These are phyloP conservation scores for Leccinellum luteum DNA, from an alignment of 768 basidiomycete genomes.

Conservation along the genomic window DNA sequence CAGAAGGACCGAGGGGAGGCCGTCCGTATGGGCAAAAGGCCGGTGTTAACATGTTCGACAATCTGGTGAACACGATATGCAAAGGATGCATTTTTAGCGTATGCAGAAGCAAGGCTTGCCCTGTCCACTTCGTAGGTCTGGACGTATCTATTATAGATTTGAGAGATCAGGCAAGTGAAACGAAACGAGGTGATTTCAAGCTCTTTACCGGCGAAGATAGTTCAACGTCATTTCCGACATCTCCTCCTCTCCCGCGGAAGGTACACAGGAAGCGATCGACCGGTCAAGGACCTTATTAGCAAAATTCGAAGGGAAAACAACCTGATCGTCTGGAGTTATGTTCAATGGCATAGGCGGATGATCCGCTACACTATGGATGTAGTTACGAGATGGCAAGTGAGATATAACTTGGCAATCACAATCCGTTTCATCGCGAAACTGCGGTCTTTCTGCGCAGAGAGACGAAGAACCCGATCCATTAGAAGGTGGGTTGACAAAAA, in stretches of 20 bases:
- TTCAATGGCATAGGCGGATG: not conserved
- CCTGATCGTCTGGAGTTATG: not conserved
- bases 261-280: not conserved
- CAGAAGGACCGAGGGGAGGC: slow-evolving; percentile 10
- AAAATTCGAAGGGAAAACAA: not conserved
- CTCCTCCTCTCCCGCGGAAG: slow-evolving; percentile 18
- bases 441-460: not conserved
- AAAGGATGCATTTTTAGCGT: slow-evolving; percentile 30
- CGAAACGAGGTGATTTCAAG: not conserved
- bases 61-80: slow-evolving; percentile 25
- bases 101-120: slow-evolving; percentile 32
- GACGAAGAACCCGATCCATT: not conserved
- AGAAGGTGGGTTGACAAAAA: not conserved
- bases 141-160: slow-evolving; percentile 23
- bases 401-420: not conserved
- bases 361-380: not conserved
- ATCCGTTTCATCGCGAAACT: slow-evolving; percentile 1
- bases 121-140: slow-evolving; percentile 33
- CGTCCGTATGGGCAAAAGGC: not conserved
- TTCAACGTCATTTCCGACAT: slow-evolving; percentile 30
- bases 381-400: not conserved
- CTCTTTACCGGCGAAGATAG: slow-evolving; percentile 30
- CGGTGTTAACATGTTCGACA: not conserved
- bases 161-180: slow-evolving; percentile 5
- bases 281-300: not conserved